A percentile compares a stretch with the other conserved stretches of the same genome.
These are phyloP conservation scores for Hyparrhenia diplandra DNA, from an alignment of 176 grass and related monocot genomes.

Conservation along the genomic window DNA sequence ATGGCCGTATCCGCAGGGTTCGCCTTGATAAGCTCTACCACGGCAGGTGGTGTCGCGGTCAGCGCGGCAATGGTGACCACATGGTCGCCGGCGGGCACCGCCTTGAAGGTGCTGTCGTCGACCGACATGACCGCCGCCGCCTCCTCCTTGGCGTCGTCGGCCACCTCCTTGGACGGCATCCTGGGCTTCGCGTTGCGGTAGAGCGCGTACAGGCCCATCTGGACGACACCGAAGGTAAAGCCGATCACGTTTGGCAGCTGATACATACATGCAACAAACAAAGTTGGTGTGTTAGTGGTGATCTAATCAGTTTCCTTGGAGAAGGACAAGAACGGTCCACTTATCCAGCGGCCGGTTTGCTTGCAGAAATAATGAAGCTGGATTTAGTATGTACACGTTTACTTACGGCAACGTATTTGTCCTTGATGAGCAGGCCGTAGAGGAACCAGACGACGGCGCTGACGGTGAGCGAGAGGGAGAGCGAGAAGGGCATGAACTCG, in stretches of 20 bases:
- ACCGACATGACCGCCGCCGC: no score
- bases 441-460: slow-evolving; percentile 77
- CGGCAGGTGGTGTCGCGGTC: not conserved
- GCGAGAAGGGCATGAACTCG: slow-evolving; percentile 90
- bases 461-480: slow-evolving; percentile 71
- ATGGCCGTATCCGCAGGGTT: no score
- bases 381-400: no score
- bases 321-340: no score
- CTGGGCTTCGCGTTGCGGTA: slow-evolving; percentile 15
- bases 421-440: slow-evolving; percentile 70
- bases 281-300: not conserved
- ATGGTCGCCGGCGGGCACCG: not conserved
- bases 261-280: not conserved
- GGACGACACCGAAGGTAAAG: slow-evolving; percentile 55
- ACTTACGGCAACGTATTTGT: slow-evolving; percentile 74
- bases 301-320: no score
- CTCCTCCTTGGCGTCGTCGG: not conserved
- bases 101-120: not conserved
- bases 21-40: not conserved
- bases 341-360: no score
- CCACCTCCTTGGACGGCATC: not conserved
- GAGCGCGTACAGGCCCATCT: slow-evolving; percentile 56
- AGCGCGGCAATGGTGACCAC: not conserved
- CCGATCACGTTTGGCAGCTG: slow-evolving; percentile 67
- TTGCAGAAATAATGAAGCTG: not conserved